Evolutionary conservation across 805 yeast species (phyloP), one percentile per base, ranked within the genome.

Genomic region (Priceomyces haplophilus): DNA sequence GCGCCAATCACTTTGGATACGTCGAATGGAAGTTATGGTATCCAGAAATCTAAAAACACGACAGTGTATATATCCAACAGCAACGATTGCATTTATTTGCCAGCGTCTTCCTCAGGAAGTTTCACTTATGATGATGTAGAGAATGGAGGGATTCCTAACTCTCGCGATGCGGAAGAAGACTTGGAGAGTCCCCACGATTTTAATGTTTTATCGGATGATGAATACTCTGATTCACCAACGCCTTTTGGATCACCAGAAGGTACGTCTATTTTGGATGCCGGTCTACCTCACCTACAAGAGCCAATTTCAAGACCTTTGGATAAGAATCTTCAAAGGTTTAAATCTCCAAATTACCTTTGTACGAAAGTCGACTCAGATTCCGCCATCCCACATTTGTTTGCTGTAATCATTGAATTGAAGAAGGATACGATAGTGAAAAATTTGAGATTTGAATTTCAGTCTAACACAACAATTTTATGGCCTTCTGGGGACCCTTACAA

Each of bases 351-450:
- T 45, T 69, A 64, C 40, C 51, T 64, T 31, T 57, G 63, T 21
- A 57, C 71, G 2, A 59, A 58, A 24, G 62, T 69, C 5, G 76
- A 72, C 42, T 47, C 65, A 3, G 68, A 67, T 8, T 57, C 59
- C 2, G 73, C 72, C 7, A 71, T 75, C 1, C 73, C 82, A 1
- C 80, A 76, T 51, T 76, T 78, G 2, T 67, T 79, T 48, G 84
- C 79, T 0, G 66, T 79, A 2, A 63, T 78, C 3, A 49, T 79
- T 1, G 75, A 78, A 40, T 50, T 78, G 1, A 53, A 59, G 18
- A 72, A 67, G 39, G 73, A 69, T 29, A 63, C 70, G 1, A 42
- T 59, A 2, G 54, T 74, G 3, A 61, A 69, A 18, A 63, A 61
- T 30, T 53, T 79, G 25, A 59, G 61, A 32, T 51, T 75, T 10